Conservation (phyloP, 1,284 basidiomycete species). For the Ceratobasidium sp. region DNA sequence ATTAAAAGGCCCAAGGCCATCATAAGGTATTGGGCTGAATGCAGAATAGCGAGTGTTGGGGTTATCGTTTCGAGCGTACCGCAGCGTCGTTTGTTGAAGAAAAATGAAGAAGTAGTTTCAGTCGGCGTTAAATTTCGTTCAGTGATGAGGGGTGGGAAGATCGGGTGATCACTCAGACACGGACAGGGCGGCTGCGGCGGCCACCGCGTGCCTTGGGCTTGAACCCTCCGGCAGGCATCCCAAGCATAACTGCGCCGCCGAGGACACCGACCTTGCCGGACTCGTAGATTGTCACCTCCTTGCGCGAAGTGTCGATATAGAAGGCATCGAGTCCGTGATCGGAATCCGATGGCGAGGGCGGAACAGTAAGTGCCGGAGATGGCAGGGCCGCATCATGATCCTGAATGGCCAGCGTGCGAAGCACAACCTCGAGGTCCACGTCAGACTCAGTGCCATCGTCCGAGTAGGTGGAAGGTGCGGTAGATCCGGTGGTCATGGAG, state of each 20-base stretch:
- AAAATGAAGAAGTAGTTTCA: conserved; percentile 15
- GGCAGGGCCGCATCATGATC: conserved; percentile 29
- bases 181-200: conserved; percentile 30
- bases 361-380: conserved; percentile 42
- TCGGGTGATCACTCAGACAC: conserved; percentile 7
- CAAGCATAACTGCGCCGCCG: conserved; percentile 46
- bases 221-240: conserved; percentile 43
- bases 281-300: conserved; percentile 46
- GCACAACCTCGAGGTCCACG: conserved; percentile 40
- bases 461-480: conserved; percentile 42
- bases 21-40: conserved; percentile 21
- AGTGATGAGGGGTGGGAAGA: conserved; percentile 2
- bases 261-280: conserved; percentile 46
- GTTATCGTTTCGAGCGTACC: conserved; percentile 39
- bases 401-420: conserved; percentile 40
- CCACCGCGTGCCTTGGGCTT: conserved; percentile 40
- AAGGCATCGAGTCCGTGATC: conserved; percentile 40
- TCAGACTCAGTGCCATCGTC: conserved; percentile 41
- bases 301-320: conserved; percentile 43
- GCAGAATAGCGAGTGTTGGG: conserved; percentile 34
- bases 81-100: conserved; percentile 34
- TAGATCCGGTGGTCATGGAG: conserved; percentile 40
- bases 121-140: conserved; percentile 40
- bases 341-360: conserved; percentile 39
- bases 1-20: conserved; percentile 32